phyloP scores from a whole-genome alignment of 2,329 filamentous ascomycete species.

The Xylaria sp. region DNA sequence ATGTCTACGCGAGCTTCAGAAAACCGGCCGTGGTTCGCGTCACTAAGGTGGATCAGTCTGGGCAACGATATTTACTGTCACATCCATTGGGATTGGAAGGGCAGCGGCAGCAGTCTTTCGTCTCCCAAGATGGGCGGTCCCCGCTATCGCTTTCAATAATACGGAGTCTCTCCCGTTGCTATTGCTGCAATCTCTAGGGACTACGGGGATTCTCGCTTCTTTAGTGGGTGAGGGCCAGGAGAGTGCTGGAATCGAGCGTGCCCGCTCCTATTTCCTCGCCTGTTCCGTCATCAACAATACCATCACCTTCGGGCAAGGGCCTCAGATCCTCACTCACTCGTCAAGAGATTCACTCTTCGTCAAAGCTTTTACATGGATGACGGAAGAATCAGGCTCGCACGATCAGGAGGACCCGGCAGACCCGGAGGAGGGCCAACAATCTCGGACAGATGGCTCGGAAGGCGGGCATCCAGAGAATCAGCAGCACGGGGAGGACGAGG shows the following conservation, averaged over 20 bases:
- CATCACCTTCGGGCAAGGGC: conserved; percentile 57
- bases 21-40: background rate
- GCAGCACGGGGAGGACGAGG: conserved; percentile 3
- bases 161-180: conserved; percentile 36
- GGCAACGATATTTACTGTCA: conserved; percentile 31
- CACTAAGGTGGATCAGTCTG: conserved; percentile 24
- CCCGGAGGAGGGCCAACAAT: conserved; percentile 9
- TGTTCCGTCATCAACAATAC: conserved; percentile 59
- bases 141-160: conserved; percentile 38
- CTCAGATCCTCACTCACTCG: no score
- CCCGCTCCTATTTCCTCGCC: conserved; percentile 61
- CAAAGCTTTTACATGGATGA: no score
- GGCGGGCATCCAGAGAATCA: background rate
- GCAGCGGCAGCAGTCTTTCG: conserved; percentile 22
- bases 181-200: conserved; percentile 46
- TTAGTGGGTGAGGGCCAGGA: conserved; percentile 44
- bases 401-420: conserved; percentile 28
- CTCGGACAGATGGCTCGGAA: background rate
- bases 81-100: conserved; percentile 30
- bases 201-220: conserved; percentile 52
- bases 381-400: conserved; percentile 16
- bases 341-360: no score
- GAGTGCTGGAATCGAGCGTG: conserved; percentile 51
- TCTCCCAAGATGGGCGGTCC: conserved; percentile 32
- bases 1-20: background rate